A percentile compares a stretch with the other conserved stretches of the same genome.
Conservation (phyloP, 306 rosid genomes). For the Trifolium fragiferum region DNA sequence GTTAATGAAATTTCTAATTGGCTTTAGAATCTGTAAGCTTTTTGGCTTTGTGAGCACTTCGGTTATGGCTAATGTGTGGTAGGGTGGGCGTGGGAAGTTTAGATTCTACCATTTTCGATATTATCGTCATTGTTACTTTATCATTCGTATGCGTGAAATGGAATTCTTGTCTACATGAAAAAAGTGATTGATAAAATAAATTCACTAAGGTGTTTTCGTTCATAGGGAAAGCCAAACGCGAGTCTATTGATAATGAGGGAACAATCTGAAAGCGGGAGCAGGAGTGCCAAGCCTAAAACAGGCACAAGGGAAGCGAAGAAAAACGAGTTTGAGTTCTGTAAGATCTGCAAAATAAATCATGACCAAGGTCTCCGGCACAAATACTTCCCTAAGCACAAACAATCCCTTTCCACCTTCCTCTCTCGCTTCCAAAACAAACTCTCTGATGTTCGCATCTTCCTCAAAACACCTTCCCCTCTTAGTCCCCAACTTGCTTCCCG, state of each 20-base stretch:
- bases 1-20: too few species aligned
- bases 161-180: neutral
- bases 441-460: constrained; percentile 68
- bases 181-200: neutral
- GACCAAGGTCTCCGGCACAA: constrained; percentile 83
- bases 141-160: neutral
- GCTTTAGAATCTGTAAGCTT: too few species aligned
- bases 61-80: neutral
- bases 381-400: constrained; percentile 85
- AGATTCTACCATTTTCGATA: neutral
- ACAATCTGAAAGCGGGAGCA: constrained; percentile 9
- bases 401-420: constrained; percentile 71
- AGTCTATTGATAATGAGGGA: constrained; percentile 36
- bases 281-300: constrained; percentile 39
- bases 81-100: neutral
- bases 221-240: neutral
- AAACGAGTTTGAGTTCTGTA: constrained; percentile 75
- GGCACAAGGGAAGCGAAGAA: constrained; percentile 42
- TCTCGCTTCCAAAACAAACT: constrained; percentile 73
- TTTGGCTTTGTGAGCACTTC: too few species aligned
- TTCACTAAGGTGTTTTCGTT: neutral
- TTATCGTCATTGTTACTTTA: neutral
- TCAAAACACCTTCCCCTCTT: constrained; percentile 59
- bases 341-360: constrained; percentile 75
- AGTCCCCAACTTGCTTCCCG: constrained; percentile 59